Base-by-base conservation (phyloP, 306 rosid genomes). In the Rosa lucieae region DNA sequence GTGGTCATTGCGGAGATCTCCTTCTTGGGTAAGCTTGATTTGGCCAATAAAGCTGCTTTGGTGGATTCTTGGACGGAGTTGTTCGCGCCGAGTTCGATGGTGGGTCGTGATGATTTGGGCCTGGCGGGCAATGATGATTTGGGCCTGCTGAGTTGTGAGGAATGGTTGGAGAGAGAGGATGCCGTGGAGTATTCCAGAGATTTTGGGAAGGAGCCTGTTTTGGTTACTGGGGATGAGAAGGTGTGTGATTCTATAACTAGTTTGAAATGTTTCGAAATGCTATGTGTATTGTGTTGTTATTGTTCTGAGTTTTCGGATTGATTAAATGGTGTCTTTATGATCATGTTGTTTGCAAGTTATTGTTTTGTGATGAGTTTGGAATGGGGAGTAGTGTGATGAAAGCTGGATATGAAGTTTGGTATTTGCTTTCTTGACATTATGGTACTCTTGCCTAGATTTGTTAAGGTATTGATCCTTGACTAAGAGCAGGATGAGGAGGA, bases 1-100 rank as follows among this genome's bases (percentile, higher is more conserved):
- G 94, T 93, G 59, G 97, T 96, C 26, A 47, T 96, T 58, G 91
- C 94, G 23, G 97, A 93, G 90, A 96, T 96, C 87, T 88, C 85
- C 65, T 91, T 96, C 80, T 83, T 96, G 83, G 91, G 93, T 49
- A 81, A 89, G 81, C 93, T 93, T 15, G 97, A 95, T 85, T 78
- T 91, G 82, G 91, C 84, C n/a, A 93, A 93, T 75, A 90, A 95
- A 79, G 92, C 88, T 8, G 89, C 89, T 43, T 67, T 90, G 77
- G 92, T 93, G 67, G 97, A 90, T 86, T 83, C 94, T 6, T 79
- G 83, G 83, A 85, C 97, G 63, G 94, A 93, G 78, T 78, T 90
- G 63, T 89, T 96, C 89, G 77, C 84, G 66, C 84, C 85, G 52
- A 53, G 89, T 2, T 8, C 72, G 23, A 4, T 10, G 80, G 77